Percentiles rank a stretch among this genome's conserved stretches.
Evolutionary conservation across 331 rosid genomes (phyloP).

Genomic region (Telfairia occidentalis): DNA sequence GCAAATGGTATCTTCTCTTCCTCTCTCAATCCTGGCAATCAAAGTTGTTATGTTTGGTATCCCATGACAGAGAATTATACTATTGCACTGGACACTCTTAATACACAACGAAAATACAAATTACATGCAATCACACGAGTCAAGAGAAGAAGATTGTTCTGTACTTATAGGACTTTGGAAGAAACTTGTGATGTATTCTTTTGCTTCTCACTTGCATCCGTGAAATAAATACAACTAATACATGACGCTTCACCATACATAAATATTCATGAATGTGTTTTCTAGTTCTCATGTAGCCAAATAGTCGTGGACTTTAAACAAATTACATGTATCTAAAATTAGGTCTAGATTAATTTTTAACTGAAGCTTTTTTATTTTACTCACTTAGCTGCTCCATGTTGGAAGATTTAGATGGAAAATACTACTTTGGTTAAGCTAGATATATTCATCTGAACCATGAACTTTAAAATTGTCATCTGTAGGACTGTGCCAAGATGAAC

Average conservation of each 20-base stretch:
- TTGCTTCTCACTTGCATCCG: not conserved
- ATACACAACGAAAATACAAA: not conserved
- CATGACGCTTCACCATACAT: not conserved
- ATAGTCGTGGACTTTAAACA: not conserved
- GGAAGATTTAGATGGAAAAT: not conserved
- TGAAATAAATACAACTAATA: not conserved
- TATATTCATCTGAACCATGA: not conserved
- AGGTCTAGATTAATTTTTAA: not conserved
- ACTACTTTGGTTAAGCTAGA: not conserved
- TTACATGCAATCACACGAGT: not conserved
- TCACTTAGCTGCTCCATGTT: not conserved
- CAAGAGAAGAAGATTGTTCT: not conserved
- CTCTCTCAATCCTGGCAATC: not conserved
- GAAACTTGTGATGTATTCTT: not conserved
- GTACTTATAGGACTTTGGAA: not conserved
- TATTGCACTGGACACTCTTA: not conserved
- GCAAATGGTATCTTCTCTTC: constrained; percentile 25
- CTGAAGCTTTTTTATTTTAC: not conserved
- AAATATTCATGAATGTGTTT: not conserved
- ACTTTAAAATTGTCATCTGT: constrained; percentile 3
- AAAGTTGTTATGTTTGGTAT: not conserved
- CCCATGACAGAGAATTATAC: not conserved
- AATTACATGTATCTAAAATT: not conserved
- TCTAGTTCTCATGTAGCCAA: not conserved
- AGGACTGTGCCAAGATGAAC: constrained; percentile 68